phyloP scores from a whole-genome alignment of 768 basidiomycete genomes.

The Suillus placidus region DNA sequence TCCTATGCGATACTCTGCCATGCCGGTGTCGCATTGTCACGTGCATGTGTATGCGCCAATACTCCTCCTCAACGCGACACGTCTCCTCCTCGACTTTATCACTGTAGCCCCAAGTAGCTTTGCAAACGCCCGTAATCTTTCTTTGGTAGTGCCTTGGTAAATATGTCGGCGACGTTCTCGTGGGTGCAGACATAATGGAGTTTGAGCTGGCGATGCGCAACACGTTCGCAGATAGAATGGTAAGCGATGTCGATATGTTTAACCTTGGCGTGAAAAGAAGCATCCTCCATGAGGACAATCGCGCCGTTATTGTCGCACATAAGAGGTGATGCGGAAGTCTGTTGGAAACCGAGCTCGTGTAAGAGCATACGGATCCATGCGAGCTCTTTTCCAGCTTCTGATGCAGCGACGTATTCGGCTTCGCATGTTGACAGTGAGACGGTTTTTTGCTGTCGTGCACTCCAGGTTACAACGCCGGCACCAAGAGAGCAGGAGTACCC shows the following conservation, averaged over 20 bases:
- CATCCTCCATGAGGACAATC: constrained; percentile 37
- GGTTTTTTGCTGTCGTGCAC: constrained; percentile 40
- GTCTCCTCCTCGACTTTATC: constrained; percentile 18
- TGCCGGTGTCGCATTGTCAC: too few species aligned
- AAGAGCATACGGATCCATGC: constrained; percentile 37
- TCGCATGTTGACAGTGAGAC: constrained; percentile 45
- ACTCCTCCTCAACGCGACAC: constrained; percentile 9
- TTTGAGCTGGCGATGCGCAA: constrained; percentile 25
- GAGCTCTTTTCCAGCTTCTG: constrained; percentile 36
- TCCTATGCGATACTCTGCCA: too few species aligned
- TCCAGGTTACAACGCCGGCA: constrained; percentile 31
- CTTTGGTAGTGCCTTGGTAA: constrained; percentile 41
- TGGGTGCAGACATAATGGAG: constrained; percentile 35
- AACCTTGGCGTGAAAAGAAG: constrained; percentile 36
- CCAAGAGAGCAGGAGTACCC: constrained; percentile 30
- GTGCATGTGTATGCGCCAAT: too few species aligned
- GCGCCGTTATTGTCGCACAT: constrained; percentile 41
- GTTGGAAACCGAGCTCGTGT: constrained; percentile 16
- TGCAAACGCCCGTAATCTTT: constrained; percentile 19
- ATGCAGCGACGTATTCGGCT: constrained; percentile 45
- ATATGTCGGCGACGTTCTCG: constrained; percentile 41
- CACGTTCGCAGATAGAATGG: constrained; percentile 40
- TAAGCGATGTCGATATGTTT: constrained; percentile 49
- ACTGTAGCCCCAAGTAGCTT: constrained; percentile 19
- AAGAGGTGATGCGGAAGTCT: neutral